Conservation (phyloP, 2,329 filamentous ascomycete genomes). For the Monosporascus ibericus region DNA sequence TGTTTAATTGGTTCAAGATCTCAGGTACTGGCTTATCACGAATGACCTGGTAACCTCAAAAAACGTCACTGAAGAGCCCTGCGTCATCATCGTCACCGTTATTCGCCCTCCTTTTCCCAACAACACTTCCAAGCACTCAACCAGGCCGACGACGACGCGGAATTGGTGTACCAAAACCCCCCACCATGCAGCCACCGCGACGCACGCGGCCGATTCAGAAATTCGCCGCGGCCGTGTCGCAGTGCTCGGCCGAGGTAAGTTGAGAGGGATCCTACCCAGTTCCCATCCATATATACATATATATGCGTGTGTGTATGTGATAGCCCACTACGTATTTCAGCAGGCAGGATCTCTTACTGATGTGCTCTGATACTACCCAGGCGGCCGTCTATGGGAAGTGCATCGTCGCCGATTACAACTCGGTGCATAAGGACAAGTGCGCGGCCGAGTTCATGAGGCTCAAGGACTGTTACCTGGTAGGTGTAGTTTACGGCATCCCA, state of each 20-base stretch:
- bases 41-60: too few relatives aligned
- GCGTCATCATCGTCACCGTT: too few relatives aligned
- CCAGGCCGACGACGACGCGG: not conserved
- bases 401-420: constrained; percentile 82
- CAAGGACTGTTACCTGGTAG: constrained; percentile 83
- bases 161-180: not conserved
- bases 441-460: constrained; percentile 74
- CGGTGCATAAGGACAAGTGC: constrained; percentile 88
- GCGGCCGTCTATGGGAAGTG: constrained; percentile 85
- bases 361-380: constrained; percentile 37
- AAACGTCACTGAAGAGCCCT: too few relatives aligned
- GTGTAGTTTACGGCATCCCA: constrained; percentile 15
- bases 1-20: too few relatives aligned
- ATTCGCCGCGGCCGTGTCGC: constrained; percentile 46
- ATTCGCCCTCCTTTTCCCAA: too few relatives aligned
- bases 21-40: too few relatives aligned
- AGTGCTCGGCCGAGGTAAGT: constrained; percentile 49
- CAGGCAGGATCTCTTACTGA: not conserved
- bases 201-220: constrained; percentile 46
- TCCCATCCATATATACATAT: too few relatives aligned
- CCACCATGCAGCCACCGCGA: constrained; percentile 28
- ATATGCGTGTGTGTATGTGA: too few relatives aligned
- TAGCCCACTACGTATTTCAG: too few relatives aligned
- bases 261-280: not conserved
- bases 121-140: too few relatives aligned